A percentile compares a stretch with the other conserved stretches of the same genome.
Evolutionary conservation across 352 stramenopile genomes (phyloP).

Genomic region (Phytophthora constricta): DNA sequence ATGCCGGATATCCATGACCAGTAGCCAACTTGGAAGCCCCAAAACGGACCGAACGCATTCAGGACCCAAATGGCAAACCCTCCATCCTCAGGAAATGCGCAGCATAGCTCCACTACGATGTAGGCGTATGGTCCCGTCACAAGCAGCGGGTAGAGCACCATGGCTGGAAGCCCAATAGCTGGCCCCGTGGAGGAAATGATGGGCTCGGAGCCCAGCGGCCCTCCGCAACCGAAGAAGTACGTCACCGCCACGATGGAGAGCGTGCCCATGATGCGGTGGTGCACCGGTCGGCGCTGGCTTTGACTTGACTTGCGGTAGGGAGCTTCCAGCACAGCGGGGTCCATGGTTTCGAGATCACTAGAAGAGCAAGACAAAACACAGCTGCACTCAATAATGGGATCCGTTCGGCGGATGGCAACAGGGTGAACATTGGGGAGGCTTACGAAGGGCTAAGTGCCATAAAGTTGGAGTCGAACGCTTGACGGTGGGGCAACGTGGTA

Average conservation of each 20-base stretch:
- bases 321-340: slow-evolving; percentile 20
- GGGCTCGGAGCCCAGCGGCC: slow-evolving; percentile 59
- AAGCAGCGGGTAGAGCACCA: slow-evolving; percentile 68
- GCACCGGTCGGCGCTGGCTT: slow-evolving; percentile 4
- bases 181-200: slow-evolving; percentile 67
- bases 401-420: background rate
- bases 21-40: slow-evolving; percentile 77
- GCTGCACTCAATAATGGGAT: background rate
- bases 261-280: slow-evolving; percentile 45
- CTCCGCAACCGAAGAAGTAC: slow-evolving; percentile 57
- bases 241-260: slow-evolving; percentile 53
- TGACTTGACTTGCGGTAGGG: slow-evolving; percentile 21
- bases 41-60: slow-evolving; percentile 72
- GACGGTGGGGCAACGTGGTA: background rate
- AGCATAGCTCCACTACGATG: slow-evolving; percentile 72
- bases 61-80: slow-evolving; percentile 75
- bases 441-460: slow-evolving; percentile 17
- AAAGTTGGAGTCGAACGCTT: background rate
- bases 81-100: slow-evolving; percentile 78
- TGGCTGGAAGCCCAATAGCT: slow-evolving; percentile 50
- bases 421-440: background rate
- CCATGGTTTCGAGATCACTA: slow-evolving; percentile 25
- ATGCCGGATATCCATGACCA: slow-evolving; percentile 81
- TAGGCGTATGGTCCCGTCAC: slow-evolving; percentile 64
- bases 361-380: slow-evolving; percentile 7